Evolutionary conservation across 495 filamentous ascomycete genomes (phyloP), one percentile per base, ranked within the genome.

Genomic region (Trichoderma gamsii): DNA sequence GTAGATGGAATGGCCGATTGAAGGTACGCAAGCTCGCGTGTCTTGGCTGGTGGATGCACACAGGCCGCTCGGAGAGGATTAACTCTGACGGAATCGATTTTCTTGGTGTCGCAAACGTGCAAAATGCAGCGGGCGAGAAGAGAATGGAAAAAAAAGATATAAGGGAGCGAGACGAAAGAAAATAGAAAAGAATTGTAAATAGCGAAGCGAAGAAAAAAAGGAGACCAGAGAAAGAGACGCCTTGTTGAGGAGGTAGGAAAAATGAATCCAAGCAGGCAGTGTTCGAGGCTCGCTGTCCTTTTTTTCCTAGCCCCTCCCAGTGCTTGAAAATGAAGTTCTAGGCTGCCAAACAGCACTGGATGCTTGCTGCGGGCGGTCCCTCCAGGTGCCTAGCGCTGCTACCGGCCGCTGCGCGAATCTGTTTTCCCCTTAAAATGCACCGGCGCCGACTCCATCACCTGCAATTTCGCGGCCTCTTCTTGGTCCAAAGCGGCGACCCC

Each of bases 11-110:
- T 61, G 56, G n/a, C 16, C n/a, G 56, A 29, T 61, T 61, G 56
- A 61, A 16, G 56, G 29, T 29, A 61, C 4, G 56, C 23, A 61
- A 29, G 56, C 56, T 61, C 56, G 56, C 23, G 56, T 61, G 56
- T 61, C 56, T 21, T 61, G 35, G 35, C 35, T 32, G 56, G 56
- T 61, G 56, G 56, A 61, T 61, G 56, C 56, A 61, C 56, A 61
- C 23, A 25, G 56, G 35, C 5, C 35, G 0, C 56, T 61, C 56
- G 56, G 56, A 61, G 25, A 61, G 56, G 56, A 61, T 61, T 61
- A 61, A 29, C 56, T 32, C 16, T 11, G 27, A 61, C 56, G 56
- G 56, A 61, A 32, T 56, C 25, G 9, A 0, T 61, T 6, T 27
- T 16, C 23, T 61, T 21, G 56, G 11, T 32, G 35, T 38, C 35